These are phyloP conservation scores for Protomyces inouyei DNA, from an alignment of 1,139 yeast genomes.

Conservation along the genomic window DNA sequence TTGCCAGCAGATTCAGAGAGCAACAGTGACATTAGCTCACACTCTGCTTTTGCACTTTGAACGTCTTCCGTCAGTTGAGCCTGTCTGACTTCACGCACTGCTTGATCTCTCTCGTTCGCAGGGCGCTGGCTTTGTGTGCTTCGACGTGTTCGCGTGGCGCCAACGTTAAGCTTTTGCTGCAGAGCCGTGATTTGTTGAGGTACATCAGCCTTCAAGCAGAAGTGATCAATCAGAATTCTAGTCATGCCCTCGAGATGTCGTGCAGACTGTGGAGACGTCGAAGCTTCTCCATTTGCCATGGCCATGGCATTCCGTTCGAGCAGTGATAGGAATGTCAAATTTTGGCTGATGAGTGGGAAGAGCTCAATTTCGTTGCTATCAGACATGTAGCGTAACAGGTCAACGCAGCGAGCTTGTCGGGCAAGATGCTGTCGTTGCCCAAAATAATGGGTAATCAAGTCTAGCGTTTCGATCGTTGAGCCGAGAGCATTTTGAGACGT, in stretches of 20 bases:
- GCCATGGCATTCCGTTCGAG: constrained; percentile 9
- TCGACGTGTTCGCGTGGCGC: constrained; percentile 7
- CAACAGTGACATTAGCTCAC: constrained; percentile 8
- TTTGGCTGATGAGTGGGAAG: constrained; percentile 4
- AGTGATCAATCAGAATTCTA: constrained; percentile 14
- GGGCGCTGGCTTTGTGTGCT: background rate
- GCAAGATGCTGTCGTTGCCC: background rate
- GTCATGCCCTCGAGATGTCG: constrained; percentile 11
- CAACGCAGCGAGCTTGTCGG: constrained; percentile 17
- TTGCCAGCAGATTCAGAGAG: background rate
- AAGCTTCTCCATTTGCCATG: background rate
- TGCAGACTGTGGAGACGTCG: constrained; percentile 2
- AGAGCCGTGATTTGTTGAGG: constrained; percentile 11
- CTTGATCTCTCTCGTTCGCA: background rate
- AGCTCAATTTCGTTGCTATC: constrained; percentile 14
- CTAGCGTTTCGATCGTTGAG: constrained; percentile 13
- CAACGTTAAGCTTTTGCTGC: background rate
- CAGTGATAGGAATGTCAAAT: constrained; percentile 2
- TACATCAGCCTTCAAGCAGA: constrained; percentile 15
- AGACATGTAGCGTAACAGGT: constrained; percentile 20
- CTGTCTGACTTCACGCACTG: constrained; percentile 10
- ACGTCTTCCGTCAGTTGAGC: constrained; percentile 10
- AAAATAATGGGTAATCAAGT: constrained; percentile 14
- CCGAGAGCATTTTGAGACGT: constrained; percentile 6
- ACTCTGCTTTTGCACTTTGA: constrained; percentile 12